Conservation (phyloP, 192 early-diverging fungal species). For the Entophlyctis luteolus region DNA sequence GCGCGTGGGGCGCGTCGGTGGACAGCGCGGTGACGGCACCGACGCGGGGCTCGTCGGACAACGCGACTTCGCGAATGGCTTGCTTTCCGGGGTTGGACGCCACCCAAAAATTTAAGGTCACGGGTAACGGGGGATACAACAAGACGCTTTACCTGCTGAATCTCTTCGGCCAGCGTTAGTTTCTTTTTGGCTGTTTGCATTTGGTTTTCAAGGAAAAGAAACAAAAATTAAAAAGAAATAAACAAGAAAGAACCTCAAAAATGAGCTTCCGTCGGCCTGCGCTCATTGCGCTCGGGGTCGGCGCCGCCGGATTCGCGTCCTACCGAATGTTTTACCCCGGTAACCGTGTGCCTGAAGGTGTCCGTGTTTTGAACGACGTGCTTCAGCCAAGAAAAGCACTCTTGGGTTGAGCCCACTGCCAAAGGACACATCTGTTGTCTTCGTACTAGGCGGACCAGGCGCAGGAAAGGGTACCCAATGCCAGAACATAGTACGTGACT, state of each 20-base stretch:
- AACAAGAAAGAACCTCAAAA: slow-evolving; percentile 7
- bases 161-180: slow-evolving; percentile 14
- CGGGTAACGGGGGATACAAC: neutral
- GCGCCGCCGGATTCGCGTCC: neutral
- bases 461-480: slow-evolving; percentile 96
- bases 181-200: neutral
- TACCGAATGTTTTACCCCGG: neutral
- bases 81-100: neutral
- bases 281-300: neutral
- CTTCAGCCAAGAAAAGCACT: neutral
- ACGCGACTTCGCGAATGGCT: slow-evolving; percentile 6
- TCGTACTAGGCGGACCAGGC: slow-evolving; percentile 73
- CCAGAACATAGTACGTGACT: slow-evolving; percentile 79
- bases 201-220: neutral
- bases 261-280: neutral
- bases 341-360: neutral
- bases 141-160: slow-evolving; percentile 1
- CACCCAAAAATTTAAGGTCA: too few species aligned
- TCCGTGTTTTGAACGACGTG: neutral
- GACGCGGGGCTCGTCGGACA: neutral
- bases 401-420: slow-evolving; percentile 34
- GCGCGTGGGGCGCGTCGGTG: neutral
- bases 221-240: neutral
- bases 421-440: slow-evolving; percentile 71
- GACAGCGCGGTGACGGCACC: too few species aligned